Conservation (phyloP, 306 rosid species). For the Vigna angularis region DNA sequence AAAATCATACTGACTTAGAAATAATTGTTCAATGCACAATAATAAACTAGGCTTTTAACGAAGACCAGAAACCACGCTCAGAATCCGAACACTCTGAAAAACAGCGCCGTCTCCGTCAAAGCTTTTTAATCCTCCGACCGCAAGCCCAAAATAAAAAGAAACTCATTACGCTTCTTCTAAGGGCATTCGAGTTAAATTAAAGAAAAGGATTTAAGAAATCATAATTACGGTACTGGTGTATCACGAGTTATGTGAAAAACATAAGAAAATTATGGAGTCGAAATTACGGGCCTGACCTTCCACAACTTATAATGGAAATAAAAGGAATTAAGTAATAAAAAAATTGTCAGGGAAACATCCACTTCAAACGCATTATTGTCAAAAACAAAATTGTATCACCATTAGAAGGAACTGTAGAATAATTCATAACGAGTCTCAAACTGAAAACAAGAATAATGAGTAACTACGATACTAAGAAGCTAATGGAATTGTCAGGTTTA, state of each 20-base stretch:
- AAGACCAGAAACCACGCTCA: not conserved
- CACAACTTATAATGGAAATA: not conserved
- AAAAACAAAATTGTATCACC: constrained; percentile 24
- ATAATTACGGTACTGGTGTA: not conserved
- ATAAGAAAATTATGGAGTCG: no score
- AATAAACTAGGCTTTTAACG: not conserved
- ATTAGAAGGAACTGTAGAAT: constrained; percentile 25
- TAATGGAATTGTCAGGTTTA: constrained; percentile 30
- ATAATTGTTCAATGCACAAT: not conserved
- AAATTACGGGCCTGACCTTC: not conserved
- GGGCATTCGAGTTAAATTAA: not conserved
- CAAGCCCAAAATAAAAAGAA: not conserved
- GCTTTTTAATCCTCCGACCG: not conserved
- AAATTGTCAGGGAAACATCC: not conserved
- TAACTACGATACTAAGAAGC: constrained; percentile 32
- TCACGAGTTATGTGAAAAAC: no score
- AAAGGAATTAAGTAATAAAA: not conserved
- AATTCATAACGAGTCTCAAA: constrained; percentile 25
- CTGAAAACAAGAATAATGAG: constrained; percentile 21
- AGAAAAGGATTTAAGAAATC: not conserved
- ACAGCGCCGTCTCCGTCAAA: not conserved
- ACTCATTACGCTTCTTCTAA: not conserved
- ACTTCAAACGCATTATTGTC: not conserved
- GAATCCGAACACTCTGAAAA: not conserved
- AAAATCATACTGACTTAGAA: not conserved